Evolutionary conservation across 2,329 filamentous ascomycete genomes (phyloP).

Genomic region (Canariomyces notabilis): DNA sequence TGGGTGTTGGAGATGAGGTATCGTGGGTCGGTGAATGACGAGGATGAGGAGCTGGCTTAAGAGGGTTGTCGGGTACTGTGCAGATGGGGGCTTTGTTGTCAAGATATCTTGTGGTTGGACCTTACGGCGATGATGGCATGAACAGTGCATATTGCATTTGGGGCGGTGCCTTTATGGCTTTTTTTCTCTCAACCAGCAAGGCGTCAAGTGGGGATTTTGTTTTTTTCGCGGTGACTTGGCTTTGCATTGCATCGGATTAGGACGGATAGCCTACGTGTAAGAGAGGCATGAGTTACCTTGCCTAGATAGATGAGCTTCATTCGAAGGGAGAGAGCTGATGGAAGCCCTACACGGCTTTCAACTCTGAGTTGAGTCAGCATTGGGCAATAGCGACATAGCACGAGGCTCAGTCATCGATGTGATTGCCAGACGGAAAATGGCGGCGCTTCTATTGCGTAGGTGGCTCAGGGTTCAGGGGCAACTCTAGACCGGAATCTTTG

Average conservation of each 20-base stretch:
- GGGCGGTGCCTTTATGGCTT: neutral
- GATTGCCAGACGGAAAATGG: no score
- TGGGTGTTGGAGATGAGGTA: constrained; percentile 75
- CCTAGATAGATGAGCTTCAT: neutral
- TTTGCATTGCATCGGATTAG: neutral
- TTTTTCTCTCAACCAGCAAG: neutral
- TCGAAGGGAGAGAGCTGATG: neutral
- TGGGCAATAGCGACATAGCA: no score
- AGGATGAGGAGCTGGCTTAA: constrained; percentile 16
- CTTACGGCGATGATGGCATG: neutral
- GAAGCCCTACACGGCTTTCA: no score
- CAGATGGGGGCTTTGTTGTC: neutral
- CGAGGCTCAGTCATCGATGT: no score
- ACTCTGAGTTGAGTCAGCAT: no score
- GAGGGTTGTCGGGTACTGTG: neutral
- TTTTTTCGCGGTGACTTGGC: neutral
- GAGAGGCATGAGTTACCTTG: neutral
- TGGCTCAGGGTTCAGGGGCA: no score
- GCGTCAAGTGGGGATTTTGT: neutral
- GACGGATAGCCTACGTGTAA: neutral
- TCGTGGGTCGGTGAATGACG: constrained; percentile 30
- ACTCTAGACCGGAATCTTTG: no score
- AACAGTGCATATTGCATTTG: neutral
- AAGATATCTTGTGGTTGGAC: neutral
- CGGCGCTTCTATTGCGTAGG: no score